Conservation (phyloP, 1,284 basidiomycete species). For the Wallemia ichthyophaga region DNA sequence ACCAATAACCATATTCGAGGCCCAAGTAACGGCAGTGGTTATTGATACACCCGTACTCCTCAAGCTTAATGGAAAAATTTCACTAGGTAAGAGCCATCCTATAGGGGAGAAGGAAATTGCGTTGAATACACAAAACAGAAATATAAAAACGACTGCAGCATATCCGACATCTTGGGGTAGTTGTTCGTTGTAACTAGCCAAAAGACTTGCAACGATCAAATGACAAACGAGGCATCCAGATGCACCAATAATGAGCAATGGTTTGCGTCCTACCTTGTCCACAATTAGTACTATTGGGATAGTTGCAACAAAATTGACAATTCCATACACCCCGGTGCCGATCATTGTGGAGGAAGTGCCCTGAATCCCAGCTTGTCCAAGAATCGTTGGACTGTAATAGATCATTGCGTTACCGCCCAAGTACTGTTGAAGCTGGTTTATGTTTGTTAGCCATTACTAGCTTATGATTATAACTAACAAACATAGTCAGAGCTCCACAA, state of each 20-base stretch:
- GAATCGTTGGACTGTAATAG: conserved; percentile 26
- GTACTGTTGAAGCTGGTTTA: too few species aligned
- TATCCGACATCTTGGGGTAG: conserved; percentile 5
- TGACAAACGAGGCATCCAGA: conserved; percentile 6
- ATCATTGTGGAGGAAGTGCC: conserved; percentile 28
- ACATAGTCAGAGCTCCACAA: conserved; percentile 9
- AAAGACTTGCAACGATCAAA: conserved; percentile 10
- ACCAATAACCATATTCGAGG: conserved; percentile 8
- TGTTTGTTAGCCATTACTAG: too few species aligned
- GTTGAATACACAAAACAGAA: conserved; percentile 8
- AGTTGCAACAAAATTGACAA: conserved; percentile 39
- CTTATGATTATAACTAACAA: too few species aligned
- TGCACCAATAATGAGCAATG: conserved; percentile 10
- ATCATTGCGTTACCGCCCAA: conserved; percentile 24
- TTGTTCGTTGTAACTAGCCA: conserved; percentile 7
- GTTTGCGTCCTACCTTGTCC: conserved; percentile 29
- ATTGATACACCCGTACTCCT: conserved; percentile 6
- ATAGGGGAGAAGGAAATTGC: conserved; percentile 8
- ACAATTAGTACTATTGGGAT: conserved; percentile 41
- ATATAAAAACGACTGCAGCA: conserved; percentile 6
- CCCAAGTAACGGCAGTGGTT: conserved; percentile 7
- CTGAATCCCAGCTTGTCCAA: not conserved
- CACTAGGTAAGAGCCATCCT: conserved; percentile 8
- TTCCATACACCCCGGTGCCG: conserved; percentile 52
- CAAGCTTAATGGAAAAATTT: conserved; percentile 8